Conservation (phyloP, 2,329 filamentous ascomycete species). For the Alternaria panax region DNA sequence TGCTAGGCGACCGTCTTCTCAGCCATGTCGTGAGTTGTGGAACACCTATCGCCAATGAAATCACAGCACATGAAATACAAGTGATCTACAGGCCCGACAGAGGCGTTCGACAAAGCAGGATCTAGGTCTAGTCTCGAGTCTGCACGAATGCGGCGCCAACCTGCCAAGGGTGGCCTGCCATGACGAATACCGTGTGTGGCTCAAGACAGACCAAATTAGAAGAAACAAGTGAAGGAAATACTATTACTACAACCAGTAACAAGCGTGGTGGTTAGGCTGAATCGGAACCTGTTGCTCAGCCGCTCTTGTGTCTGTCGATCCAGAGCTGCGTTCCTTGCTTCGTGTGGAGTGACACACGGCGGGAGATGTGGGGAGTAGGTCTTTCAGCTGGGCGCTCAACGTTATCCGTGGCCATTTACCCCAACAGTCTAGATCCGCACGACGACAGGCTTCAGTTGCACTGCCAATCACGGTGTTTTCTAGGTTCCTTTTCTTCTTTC, state of each 20-base stretch:
- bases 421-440: conserved; percentile 20
- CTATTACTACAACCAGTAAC: conserved; percentile 10
- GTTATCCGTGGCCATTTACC: conserved; percentile 16
- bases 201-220: conserved; percentile 10
- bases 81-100: conserved; percentile 25
- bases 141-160: conserved; percentile 9
- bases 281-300: conserved; percentile 27
- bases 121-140: not conserved
- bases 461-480: conserved; percentile 2
- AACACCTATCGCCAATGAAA: conserved; percentile 37
- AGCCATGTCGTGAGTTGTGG: conserved; percentile 37
- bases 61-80: conserved; percentile 18
- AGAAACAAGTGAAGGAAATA: not conserved
- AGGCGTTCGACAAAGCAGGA: conserved; percentile 18
- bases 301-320: conserved; percentile 13
- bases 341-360: conserved; percentile 26
- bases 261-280: conserved; percentile 9
- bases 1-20: conserved; percentile 28
- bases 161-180: conserved; percentile 16
- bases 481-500: conserved; percentile 18
- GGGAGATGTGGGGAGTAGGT: conserved; percentile 25
- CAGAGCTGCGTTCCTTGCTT: conserved; percentile 19
- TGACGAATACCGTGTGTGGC: conserved; percentile 12
- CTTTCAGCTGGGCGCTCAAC: conserved; percentile 21
- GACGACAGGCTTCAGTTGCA: conserved; percentile 6